Percentiles rank a stretch among this genome's conserved stretches.
Conservation (phyloP, 371 early-diverging fungal species). For the Apophysomyces variabilis region DNA sequence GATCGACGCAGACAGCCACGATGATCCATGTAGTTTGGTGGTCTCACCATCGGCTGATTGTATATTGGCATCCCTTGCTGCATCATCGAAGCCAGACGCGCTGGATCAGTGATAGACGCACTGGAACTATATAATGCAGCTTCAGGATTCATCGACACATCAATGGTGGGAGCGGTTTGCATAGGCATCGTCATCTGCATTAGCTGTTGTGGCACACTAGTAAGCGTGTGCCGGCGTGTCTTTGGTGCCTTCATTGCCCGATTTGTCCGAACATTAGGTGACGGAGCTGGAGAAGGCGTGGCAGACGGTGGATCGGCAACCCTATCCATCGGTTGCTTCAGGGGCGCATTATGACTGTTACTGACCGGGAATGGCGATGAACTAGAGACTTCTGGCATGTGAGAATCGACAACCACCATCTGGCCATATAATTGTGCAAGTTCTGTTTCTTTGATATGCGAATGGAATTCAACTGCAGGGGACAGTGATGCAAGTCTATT, state of each 20-base stretch:
- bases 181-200: slow-evolving; percentile 16
- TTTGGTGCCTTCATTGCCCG: slow-evolving; percentile 18
- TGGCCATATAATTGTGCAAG: slow-evolving; percentile 33
- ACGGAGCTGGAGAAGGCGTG: slow-evolving; percentile 25
- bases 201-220: slow-evolving; percentile 9
- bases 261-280: slow-evolving; percentile 15
- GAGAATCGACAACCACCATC: slow-evolving; percentile 23
- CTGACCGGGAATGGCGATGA: background rate
- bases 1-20: slow-evolving; percentile 13
- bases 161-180: slow-evolving; percentile 8
- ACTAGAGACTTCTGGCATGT: background rate
- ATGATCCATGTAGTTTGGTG: slow-evolving; percentile 15
- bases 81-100: slow-evolving; percentile 24
- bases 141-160: slow-evolving; percentile 15
- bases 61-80: slow-evolving; percentile 18
- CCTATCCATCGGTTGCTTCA: slow-evolving; percentile 3
- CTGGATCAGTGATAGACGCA: slow-evolving; percentile 25
- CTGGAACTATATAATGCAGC: slow-evolving; percentile 26
- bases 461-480: slow-evolving; percentile 38
- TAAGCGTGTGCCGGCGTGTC: slow-evolving; percentile 15
- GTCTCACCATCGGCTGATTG: slow-evolving; percentile 23
- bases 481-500: slow-evolving; percentile 35
- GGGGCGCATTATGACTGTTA: slow-evolving; percentile 19
- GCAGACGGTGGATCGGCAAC: slow-evolving; percentile 29
- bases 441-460: slow-evolving; percentile 32